These are phyloP conservation scores for Alternaria panax DNA, from an alignment of 2,329 filamentous ascomycete genomes.

Conservation along the genomic window DNA sequence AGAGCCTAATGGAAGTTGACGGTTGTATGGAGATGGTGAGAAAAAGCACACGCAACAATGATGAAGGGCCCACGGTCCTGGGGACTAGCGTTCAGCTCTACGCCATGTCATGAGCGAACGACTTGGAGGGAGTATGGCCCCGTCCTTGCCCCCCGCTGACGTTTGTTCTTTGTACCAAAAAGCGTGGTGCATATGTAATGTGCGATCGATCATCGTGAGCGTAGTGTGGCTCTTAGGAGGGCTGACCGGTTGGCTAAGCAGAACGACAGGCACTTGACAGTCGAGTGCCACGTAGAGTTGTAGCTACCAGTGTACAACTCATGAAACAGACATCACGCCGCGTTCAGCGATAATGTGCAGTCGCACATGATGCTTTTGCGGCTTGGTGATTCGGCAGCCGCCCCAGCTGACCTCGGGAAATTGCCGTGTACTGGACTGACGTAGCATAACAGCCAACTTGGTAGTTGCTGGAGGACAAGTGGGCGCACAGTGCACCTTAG, in stretches of 20 bases:
- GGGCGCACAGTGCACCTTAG: conserved; percentile 23
- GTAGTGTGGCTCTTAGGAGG: conserved; percentile 18
- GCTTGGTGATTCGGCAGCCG: conserved; percentile 43
- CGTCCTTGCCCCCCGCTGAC: neutral
- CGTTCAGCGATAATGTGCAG: conserved; percentile 32
- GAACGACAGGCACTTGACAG: conserved; percentile 21
- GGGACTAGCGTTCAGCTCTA: conserved; percentile 19
- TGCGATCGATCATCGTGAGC: conserved; percentile 15
- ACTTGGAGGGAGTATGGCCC: neutral
- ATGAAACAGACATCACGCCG: conserved; percentile 50
- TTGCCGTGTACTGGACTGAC: conserved; percentile 37
- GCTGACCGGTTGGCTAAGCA: conserved; percentile 2
- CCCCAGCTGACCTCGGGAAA: conserved; percentile 48
- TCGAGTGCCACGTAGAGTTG: conserved; percentile 33
- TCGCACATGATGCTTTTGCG: conserved; percentile 49
- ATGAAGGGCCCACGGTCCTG: conserved; percentile 39
- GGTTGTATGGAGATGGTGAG: conserved; percentile 36
- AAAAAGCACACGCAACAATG: conserved; percentile 27
- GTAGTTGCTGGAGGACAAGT: conserved; percentile 22
- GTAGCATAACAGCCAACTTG: conserved; percentile 32
- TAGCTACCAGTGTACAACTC: conserved; percentile 49
- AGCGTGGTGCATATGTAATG: conserved; percentile 1
- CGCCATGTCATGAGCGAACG: conserved; percentile 25
- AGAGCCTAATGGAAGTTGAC: conserved; percentile 12
- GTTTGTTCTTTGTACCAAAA: conserved; percentile 5